These are phyloP conservation scores for Zasmidium angulare DNA, from an alignment of 2,329 filamentous ascomycete genomes.

Conservation along the genomic window DNA sequence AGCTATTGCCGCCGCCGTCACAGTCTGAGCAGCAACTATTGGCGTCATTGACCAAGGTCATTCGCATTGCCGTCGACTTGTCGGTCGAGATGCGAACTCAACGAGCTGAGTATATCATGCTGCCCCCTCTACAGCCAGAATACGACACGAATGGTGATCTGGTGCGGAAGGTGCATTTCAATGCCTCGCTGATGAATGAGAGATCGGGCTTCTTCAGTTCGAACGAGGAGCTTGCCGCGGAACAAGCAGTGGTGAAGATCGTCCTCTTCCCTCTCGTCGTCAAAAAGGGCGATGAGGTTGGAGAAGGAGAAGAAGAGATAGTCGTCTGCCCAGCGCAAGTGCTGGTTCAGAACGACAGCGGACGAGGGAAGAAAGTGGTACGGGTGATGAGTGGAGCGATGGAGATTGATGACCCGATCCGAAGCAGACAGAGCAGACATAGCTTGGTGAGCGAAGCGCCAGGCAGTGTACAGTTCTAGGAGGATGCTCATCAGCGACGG, in stretches of 20 bases:
- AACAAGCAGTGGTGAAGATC: constrained; percentile 77
- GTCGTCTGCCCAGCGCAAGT: constrained; percentile 96
- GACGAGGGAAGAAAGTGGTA: constrained; percentile 47
- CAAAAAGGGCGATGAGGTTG: constrained; percentile 88
- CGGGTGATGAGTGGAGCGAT: constrained; percentile 52
- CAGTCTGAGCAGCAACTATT: constrained; percentile 79
- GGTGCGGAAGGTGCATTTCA: constrained; percentile 83
- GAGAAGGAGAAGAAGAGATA: constrained; percentile 87
- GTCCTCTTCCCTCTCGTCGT: constrained; percentile 96
- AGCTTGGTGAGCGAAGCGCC: constrained; percentile 33
- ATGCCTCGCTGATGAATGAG: constrained; percentile 92
- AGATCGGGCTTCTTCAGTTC: constrained; percentile 68
- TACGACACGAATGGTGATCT: constrained; percentile 93
- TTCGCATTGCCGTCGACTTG: constrained; percentile 83
- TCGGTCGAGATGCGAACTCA: constrained; percentile 97
- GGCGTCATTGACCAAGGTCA: constrained; percentile 80
- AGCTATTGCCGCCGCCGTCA: constrained; percentile 81
- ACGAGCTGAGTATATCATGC: constrained; percentile 96
- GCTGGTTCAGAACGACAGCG: constrained; percentile 57
- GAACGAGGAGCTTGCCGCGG: constrained; percentile 77
- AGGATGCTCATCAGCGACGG: not conserved
- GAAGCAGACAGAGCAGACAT: constrained; percentile 23
- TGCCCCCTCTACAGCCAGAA: constrained; percentile 89
- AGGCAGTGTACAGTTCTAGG: constrained; percentile 24
- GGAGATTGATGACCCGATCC: constrained; percentile 42